These are phyloP conservation scores for Fragilaria crotonensis DNA, from an alignment of 108 stramenopile genomes.

Conservation along the genomic window DNA sequence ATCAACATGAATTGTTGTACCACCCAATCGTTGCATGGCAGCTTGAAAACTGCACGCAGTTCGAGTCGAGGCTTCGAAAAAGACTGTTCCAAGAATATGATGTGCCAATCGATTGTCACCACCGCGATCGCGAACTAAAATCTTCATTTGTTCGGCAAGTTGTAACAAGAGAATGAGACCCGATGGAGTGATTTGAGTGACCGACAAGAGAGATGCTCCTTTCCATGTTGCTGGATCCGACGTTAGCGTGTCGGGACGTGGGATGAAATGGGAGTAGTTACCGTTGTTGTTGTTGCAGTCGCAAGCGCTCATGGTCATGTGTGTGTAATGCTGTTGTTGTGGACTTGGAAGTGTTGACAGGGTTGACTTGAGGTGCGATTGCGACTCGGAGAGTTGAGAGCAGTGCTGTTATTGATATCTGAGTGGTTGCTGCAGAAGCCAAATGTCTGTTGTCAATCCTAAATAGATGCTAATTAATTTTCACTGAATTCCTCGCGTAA, in stretches of 20 bases:
- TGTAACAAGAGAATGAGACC: slow-evolving; percentile 40
- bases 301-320: no score
- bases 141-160: slow-evolving; percentile 40
- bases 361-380: no score
- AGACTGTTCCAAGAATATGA: slow-evolving; percentile 70
- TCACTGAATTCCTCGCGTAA: no score
- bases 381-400: no score
- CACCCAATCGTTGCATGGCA: slow-evolving; percentile 91
- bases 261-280: not conserved
- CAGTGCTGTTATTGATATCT: no score
- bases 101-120: slow-evolving; percentile 40
- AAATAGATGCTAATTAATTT: no score
- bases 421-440: no score
- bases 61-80: slow-evolving; percentile 95
- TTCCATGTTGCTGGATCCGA: slow-evolving; percentile 43
- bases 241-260: not conserved
- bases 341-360: no score
- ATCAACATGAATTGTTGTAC: slow-evolving; percentile 76
- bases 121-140: slow-evolving; percentile 36
- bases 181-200: slow-evolving; percentile 50
- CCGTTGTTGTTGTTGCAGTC: no score
- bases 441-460: no score
- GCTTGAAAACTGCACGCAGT: slow-evolving; percentile 94
- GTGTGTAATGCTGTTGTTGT: no score
- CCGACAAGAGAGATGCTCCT: slow-evolving; percentile 38